phyloP scores from a whole-genome alignment of 2,329 filamentous ascomycete species.

The Kalmusia sp. region DNA sequence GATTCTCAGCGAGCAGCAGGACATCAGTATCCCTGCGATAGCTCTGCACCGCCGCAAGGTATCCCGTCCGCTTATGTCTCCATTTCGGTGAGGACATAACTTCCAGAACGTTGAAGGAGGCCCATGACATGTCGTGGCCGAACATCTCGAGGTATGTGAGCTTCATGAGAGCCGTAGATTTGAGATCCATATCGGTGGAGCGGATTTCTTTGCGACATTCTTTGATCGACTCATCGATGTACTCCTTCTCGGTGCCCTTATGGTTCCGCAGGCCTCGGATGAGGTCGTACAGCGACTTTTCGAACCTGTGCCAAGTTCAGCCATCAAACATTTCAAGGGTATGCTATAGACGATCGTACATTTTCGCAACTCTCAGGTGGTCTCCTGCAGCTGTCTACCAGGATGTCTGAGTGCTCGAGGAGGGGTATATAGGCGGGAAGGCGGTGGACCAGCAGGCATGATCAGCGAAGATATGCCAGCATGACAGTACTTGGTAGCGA shows the following conservation, averaged over 20 bases:
- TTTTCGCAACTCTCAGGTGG: slow-evolving; percentile 27
- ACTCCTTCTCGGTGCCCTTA: slow-evolving; percentile 93
- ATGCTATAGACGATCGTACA: too few species aligned
- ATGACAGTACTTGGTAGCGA: slow-evolving; percentile 18
- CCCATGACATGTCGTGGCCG: slow-evolving; percentile 99
- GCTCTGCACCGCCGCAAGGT: slow-evolving; percentile 93
- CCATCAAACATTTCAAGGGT: neutral
- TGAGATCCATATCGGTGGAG: slow-evolving; percentile 95
- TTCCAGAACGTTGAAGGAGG: slow-evolving; percentile 96
- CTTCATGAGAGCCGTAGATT: slow-evolving; percentile 94
- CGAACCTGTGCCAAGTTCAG: slow-evolving; percentile 74
- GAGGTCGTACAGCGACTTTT: slow-evolving; percentile 98
- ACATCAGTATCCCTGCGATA: slow-evolving; percentile 96
- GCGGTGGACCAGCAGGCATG: slow-evolving; percentile 39
- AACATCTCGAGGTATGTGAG: slow-evolving; percentile 99
- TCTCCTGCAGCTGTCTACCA: slow-evolving; percentile 23
- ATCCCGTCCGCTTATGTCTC: slow-evolving; percentile 92
- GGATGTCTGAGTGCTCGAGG: slow-evolving; percentile 25
- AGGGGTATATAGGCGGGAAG: slow-evolving; percentile 36
- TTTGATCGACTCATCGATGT: slow-evolving; percentile 90
- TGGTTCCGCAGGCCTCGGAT: slow-evolving; percentile 94
- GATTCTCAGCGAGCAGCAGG: slow-evolving; percentile 94
- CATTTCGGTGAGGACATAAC: slow-evolving; percentile 98
- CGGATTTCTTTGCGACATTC: slow-evolving; percentile 95
- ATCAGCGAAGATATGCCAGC: slow-evolving; percentile 31